Conservation (phyloP, 106 monocot species). For the Allium fistulosum region DNA sequence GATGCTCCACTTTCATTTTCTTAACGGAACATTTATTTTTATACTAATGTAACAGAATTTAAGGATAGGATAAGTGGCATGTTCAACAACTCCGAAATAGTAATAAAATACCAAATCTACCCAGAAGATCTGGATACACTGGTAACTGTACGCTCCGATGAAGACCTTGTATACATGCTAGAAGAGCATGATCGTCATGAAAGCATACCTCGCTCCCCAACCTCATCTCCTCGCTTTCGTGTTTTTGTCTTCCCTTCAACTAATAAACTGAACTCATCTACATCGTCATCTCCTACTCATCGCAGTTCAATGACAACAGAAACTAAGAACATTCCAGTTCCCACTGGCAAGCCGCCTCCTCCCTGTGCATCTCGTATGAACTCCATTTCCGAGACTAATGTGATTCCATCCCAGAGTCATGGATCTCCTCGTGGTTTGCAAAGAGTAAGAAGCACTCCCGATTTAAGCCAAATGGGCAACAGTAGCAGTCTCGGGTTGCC, state of each 20-base stretch:
- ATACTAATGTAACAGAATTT: slow-evolving; percentile 15
- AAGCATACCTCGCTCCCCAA: slow-evolving; percentile 2
- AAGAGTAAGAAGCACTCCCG: slow-evolving; percentile 16
- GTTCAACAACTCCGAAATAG: slow-evolving; percentile 17
- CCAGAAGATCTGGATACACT: slow-evolving; percentile 57
- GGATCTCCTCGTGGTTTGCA: not conserved
- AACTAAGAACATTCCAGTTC: slow-evolving; percentile 2
- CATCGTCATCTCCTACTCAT: not conserved
- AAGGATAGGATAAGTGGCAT: slow-evolving; percentile 25
- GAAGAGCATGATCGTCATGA: slow-evolving; percentile 46
- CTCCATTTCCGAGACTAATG: not conserved
- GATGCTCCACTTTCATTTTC: too few relatives aligned
- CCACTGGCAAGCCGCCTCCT: not conserved
- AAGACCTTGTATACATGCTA: slow-evolving; percentile 46
- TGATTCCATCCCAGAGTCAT: not conserved
- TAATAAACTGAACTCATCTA: not conserved
- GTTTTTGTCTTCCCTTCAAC: slow-evolving; percentile 4
- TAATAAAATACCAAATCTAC: slow-evolving; percentile 45
- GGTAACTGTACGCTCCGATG: slow-evolving; percentile 44
- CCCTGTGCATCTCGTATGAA: not conserved
- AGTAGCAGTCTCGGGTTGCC: not conserved
- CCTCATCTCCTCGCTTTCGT: not conserved
- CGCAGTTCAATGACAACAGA: not conserved
- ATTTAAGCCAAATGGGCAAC: slow-evolving; percentile 3
- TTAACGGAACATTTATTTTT: too few relatives aligned